Evolutionary conservation across 225 moss, liverwort and hornwort genomes (phyloP).

Genomic region (Rhytidiadelphus loreus): DNA sequence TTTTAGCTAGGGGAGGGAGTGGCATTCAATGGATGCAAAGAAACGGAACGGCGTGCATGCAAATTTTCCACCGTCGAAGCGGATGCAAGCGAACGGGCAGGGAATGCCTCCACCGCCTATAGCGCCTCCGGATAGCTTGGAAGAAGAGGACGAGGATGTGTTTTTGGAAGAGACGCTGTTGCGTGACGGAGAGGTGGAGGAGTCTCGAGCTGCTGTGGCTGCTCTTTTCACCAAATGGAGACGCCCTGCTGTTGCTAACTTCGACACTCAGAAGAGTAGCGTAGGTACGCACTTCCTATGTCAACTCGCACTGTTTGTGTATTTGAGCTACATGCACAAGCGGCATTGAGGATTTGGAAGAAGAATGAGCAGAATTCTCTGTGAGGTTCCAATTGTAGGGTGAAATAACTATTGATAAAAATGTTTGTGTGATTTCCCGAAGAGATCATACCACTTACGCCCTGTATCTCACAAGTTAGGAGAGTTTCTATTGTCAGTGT

Average conservation of each 20-base stretch:
- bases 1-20: neutral
- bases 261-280: conserved; percentile 33
- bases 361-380: neutral
- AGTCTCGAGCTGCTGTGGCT: conserved; percentile 43
- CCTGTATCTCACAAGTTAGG: neutral
- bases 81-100: conserved; percentile 39
- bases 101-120: conserved; percentile 37
- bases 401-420: neutral
- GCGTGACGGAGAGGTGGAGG: conserved; percentile 68
- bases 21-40: conserved; percentile 29
- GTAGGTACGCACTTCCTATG: conserved; percentile 14
- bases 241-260: conserved; percentile 35
- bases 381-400: neutral
- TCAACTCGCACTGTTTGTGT: neutral
- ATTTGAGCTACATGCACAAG: neutral
- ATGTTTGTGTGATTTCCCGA: neutral
- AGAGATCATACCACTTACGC: neutral
- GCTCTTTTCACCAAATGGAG: conserved; percentile 72
- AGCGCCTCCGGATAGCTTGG: conserved; percentile 51
- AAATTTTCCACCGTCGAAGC: conserved; percentile 57
- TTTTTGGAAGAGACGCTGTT: conserved; percentile 81
- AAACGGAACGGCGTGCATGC: conserved; percentile 28
- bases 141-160: conserved; percentile 87
- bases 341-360: neutral
- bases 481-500: conserved; percentile 33